Evolutionary conservation across 2,329 filamentous ascomycete species (phyloP).

Genomic region (Herpotrichia juniperi): DNA sequence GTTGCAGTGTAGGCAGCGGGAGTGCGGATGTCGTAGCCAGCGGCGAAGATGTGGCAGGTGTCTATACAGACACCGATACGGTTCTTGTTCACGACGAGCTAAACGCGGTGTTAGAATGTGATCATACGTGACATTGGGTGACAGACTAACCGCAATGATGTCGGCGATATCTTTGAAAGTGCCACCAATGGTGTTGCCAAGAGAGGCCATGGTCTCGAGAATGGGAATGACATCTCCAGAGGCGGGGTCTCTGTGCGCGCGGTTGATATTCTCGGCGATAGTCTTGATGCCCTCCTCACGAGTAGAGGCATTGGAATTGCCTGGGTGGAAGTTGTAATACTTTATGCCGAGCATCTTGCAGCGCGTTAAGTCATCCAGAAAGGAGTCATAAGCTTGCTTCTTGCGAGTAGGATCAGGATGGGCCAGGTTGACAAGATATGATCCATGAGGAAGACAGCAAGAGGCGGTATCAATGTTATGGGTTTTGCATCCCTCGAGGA

Average conservation of each 20-base stretch:
- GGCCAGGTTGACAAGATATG: conserved; percentile 94
- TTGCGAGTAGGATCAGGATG: conserved; percentile 81
- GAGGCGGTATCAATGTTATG: conserved; percentile 74
- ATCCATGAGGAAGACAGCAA: conserved; percentile 90
- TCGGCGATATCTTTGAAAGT: conserved; percentile 85
- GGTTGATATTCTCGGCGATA: conserved; percentile 83
- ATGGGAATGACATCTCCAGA: conserved; percentile 80
- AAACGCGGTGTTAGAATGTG: too few species aligned
- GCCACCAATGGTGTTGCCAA: conserved; percentile 83
- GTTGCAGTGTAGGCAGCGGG: conserved; percentile 75
- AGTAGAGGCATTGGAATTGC: conserved; percentile 72
- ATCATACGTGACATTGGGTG: too few species aligned
- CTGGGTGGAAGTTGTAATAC: conserved; percentile 98
- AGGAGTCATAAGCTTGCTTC: conserved; percentile 81
- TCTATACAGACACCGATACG: conserved; percentile 94
- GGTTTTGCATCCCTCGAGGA: conserved; percentile 70
- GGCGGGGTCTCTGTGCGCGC: conserved; percentile 69
- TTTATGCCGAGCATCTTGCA: conserved; percentile 86
- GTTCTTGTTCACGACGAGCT: conserved; percentile 76
- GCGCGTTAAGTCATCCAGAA: conserved; percentile 84
- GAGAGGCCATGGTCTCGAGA: conserved; percentile 92
- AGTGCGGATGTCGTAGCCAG: conserved; percentile 85
- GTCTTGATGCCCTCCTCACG: conserved; percentile 74
- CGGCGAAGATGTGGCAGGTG: conserved; percentile 95
- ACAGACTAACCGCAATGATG: too few species aligned